Base-by-base conservation (phyloP, 2,329 filamentous ascomycete genomes). In the Aspergillus sp. region DNA sequence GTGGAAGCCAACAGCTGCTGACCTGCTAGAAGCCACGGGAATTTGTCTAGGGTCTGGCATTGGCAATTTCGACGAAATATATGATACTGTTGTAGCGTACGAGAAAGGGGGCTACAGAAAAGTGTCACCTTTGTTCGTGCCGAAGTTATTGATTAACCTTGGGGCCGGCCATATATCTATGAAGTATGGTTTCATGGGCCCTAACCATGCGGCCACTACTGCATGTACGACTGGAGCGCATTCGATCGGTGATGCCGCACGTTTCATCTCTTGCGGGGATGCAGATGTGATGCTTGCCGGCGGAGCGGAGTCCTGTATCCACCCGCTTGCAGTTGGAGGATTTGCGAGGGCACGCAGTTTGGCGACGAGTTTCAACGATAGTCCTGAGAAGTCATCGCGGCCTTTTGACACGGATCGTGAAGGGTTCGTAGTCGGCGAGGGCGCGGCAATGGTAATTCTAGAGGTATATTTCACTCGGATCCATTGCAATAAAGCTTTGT, bases 231-330 rank as follows among this genome's bases (percentile, higher is more conserved):
- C 95, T 0, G 95, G 95, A 11, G 91, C 93, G 1, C 95, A 99
- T 76, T 92, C 93, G 1, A 88, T 99, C 49, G 95, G 93, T 17
- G 95, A 99, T 72, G 95, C 95, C 5, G 88, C 90, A n/a, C 86
- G 93, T 17, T 91, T 97, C 71, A 93, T 99, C 60, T 85, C 89
- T n/a, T 88, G 87, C 68, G 93, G 92, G 6, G 93, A 98, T 71
- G 93, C 93, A 45, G 84, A 96, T 72, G 89, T 98, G 54, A 98
- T 99, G 92, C 78, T 99, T 8, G 92, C 95, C n/a, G 95, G 95
- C 42, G 93, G 93, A 26, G 86, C 93, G 8, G 95, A 99, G 75
- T 92, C 93, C 0, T 99, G 95, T 72, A 93, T 99, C 55, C 93
- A 99, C 70, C 95, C 95, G 9, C 81, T 99, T 43, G 90, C 93